These are phyloP conservation scores for Collybiopsis luxurians DNA, from an alignment of 768 basidiomycete species.

Conservation along the genomic window DNA sequence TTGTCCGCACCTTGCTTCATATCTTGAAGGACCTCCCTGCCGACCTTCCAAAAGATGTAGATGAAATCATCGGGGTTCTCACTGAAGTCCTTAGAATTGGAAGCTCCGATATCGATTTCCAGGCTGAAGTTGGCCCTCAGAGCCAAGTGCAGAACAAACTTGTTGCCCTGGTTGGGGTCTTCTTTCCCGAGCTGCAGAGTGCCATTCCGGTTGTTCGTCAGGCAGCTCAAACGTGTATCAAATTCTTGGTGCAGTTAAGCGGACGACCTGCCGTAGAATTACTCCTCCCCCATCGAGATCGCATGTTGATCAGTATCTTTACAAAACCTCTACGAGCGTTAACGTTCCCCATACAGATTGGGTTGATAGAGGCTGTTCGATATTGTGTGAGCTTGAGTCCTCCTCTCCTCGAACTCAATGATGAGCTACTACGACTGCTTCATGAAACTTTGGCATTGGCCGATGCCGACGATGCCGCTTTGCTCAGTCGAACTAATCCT, in stretches of 20 bases:
- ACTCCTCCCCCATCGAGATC: slow-evolving; percentile 81
- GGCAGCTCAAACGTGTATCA: slow-evolving; percentile 79
- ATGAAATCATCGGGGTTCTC: slow-evolving; percentile 77
- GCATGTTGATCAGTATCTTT: slow-evolving; percentile 86
- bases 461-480: slow-evolving; percentile 88
- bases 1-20: slow-evolving; percentile 86
- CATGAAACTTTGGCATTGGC: slow-evolving; percentile 94
- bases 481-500: slow-evolving; percentile 70
- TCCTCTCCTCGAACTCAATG: slow-evolving; percentile 86
- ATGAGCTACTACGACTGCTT: slow-evolving; percentile 86
- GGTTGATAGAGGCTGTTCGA: slow-evolving; percentile 95
- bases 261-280: slow-evolving; percentile 73
- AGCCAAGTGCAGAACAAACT: slow-evolving; percentile 48
- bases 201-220: slow-evolving; percentile 83
- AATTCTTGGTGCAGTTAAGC: slow-evolving; percentile 71
- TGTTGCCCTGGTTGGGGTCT: slow-evolving; percentile 71
- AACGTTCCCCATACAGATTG: slow-evolving; percentile 93
- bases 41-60: slow-evolving; percentile 81
- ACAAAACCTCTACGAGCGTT: slow-evolving; percentile 96
- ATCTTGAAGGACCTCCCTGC: slow-evolving; percentile 92
- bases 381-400: slow-evolving; percentile 90
- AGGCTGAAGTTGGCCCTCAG: slow-evolving; percentile 37
- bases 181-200: slow-evolving; percentile 86
- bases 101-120: slow-evolving; percentile 45
- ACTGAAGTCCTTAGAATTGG: slow-evolving; percentile 62